Evolutionary conservation across 2,329 filamentous ascomycete genomes (phyloP), one percentile per base, ranked within the genome.

Genomic region (Colletotrichum tropicicola): DNA sequence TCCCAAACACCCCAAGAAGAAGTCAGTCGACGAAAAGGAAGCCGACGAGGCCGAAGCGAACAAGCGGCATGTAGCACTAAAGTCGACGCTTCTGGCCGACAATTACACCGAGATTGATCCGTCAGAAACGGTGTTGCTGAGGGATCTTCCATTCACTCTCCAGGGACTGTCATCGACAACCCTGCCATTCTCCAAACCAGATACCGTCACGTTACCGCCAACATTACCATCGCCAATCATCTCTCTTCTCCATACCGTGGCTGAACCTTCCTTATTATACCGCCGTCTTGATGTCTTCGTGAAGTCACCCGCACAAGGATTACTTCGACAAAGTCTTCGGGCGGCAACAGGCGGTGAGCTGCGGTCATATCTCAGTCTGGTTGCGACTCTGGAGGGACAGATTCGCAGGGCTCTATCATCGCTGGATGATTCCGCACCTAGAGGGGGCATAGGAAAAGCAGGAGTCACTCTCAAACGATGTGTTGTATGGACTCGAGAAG

Each of bases 401-500:
- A 97, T 98, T 58, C 88, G 95, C 63, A 86, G 92, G 67, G 94
- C 94, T 1, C 80, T 98, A 51, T 85, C 90, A 5, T 88, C 91
- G 7, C 80, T 96, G n/a, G 89, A 92, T 68, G 88, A 91, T 54
- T 81, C 83, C 2, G 87, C 87, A 4, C 88, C 91, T 3, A 85
- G 90, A 48, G 86, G 87, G 45, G 91, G 91, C 2, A 89, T 97
- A 56, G 91, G 93, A 6, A 96, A 94, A 71, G 91, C 92, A 1
- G 94, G 94, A 2, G 95, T 99, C 13, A 99, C 96, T 0, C 82
- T 99, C 53, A 98, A 98, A 77, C 86, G 96, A 74, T 98, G 95
- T 72, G 92, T 99, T 3, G 92, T 99, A 23, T 99, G 97, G 97
- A 98, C 94, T 8, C 89, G 95, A 70, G 97, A 99, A 77, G 93